A percentile compares a stretch with the other conserved stretches of the same genome.
Evolutionary conservation across 2,329 filamentous ascomycete genomes (phyloP).

Genomic region (Colletotrichum noveboracense): DNA sequence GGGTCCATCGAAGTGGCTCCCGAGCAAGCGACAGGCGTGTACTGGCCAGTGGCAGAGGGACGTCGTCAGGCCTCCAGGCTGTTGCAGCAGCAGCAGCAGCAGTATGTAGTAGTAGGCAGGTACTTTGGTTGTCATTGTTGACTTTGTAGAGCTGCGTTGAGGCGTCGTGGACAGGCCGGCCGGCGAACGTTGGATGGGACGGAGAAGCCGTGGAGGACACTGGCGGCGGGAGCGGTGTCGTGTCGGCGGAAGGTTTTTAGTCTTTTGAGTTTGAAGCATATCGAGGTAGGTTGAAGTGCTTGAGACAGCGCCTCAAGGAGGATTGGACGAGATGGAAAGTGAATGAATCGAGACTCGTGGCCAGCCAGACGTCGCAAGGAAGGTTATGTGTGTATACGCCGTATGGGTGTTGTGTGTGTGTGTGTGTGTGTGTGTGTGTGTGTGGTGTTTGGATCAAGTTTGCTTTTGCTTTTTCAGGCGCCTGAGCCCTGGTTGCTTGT

Average conservation of each 20-base stretch:
- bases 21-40: neutral
- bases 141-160: neutral
- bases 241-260: neutral
- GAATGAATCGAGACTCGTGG: neutral
- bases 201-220: neutral
- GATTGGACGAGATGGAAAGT: neutral
- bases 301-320: neutral
- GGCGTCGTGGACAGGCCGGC: neutral
- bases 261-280: constrained; percentile 11
- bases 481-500: neutral
- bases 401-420: too few relatives aligned
- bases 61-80: neutral
- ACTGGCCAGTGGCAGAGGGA: neutral
- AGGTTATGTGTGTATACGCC: too few relatives aligned
- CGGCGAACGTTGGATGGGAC: neutral
- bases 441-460: neutral
- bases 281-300: neutral
- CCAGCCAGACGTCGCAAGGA: neutral
- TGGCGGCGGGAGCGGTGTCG: neutral
- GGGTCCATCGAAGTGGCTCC: neutral
- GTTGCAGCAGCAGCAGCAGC: neutral
- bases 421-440: neutral
- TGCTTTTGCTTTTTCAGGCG: neutral
- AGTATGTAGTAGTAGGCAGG: neutral
- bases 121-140: neutral